A percentile compares a stretch with the other conserved stretches of the same genome.
Conservation (phyloP, 2,329 filamentous ascomycete genomes). For the Xylariaceae sp. region DNA sequence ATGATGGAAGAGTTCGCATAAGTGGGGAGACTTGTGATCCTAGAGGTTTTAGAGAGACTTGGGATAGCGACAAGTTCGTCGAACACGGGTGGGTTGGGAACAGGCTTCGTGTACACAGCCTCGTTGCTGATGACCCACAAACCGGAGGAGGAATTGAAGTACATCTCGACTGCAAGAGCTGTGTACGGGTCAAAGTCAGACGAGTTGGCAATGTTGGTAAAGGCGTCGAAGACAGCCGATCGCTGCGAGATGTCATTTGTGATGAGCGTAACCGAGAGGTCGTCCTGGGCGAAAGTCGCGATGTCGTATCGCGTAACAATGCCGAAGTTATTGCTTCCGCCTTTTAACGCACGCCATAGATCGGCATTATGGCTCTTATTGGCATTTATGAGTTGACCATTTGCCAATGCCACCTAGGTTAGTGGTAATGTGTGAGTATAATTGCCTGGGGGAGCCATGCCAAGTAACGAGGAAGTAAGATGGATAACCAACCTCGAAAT, state of each 20-base stretch:
- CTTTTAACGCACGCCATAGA: neutral
- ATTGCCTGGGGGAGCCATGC: no score
- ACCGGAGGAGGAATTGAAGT: no score
- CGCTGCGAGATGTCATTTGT: no score
- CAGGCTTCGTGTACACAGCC: constrained; percentile 5
- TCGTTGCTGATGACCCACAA: no score
- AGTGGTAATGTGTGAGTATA: no score
- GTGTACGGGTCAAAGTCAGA: neutral
- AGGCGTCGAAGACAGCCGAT: neutral
- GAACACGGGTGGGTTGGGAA: constrained; percentile 9
- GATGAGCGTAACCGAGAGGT: no score
- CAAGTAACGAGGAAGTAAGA: no score
- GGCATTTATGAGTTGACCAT: neutral
- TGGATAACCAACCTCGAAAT: no score
- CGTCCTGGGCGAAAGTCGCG: no score
- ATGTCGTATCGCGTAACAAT: constrained; percentile 1
- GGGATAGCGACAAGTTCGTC: neutral
- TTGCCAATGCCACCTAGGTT: neutral
- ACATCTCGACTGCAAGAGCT: neutral
- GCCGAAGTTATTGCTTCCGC: neutral
- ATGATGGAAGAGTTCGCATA: neutral
- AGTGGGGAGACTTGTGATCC: neutral
- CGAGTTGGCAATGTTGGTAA: neutral
- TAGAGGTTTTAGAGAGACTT: neutral
- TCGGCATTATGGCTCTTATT: neutral